Percentiles rank a stretch among this genome's conserved stretches.
Evolutionary conservation across 2,329 filamentous ascomycete genomes (phyloP).

Genomic region (Penicillium nordicum): DNA sequence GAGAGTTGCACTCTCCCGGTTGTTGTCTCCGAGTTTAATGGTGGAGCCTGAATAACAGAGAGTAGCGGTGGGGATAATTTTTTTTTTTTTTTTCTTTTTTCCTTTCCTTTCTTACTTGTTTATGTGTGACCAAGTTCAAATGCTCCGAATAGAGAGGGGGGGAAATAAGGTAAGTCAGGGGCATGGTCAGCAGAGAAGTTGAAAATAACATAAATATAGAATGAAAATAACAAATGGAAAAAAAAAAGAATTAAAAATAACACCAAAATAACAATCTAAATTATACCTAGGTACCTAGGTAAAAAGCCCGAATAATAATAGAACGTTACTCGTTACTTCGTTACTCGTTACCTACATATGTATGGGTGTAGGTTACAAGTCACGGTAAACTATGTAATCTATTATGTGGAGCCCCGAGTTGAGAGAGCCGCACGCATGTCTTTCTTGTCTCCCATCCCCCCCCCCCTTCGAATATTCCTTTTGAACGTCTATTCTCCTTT

Average conservation of each 20-base stretch:
- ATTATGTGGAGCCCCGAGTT: neutral
- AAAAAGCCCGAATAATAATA: neutral
- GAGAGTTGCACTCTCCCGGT: conserved; percentile 9
- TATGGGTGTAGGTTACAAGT: neutral
- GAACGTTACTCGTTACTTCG: neutral
- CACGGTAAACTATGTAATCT: conserved; percentile 1
- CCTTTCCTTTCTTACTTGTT: neutral
- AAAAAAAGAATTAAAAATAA: too few relatives aligned
- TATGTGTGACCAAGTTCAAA: conserved; percentile 4
- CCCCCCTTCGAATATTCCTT: conserved; percentile 2
- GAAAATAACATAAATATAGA: neutral
- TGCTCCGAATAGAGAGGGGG: neutral
- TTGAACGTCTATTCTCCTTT: conserved; percentile 2
- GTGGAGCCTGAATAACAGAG: conserved; percentile 3
- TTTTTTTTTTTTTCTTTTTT: neutral
- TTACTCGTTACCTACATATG: too few relatives aligned
- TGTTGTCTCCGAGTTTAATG: conserved; percentile 40
- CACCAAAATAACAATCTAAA: neutral
- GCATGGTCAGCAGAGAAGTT: neutral
- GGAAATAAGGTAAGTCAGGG: neutral
- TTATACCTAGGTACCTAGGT: too few relatives aligned
- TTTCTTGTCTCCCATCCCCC: neutral
- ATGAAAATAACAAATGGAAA: neutral
- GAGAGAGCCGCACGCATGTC: conserved; percentile 6
- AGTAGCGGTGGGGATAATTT: conserved; percentile 4